These are phyloP conservation scores for Myxozyma monticola DNA, from an alignment of 805 yeast genomes.

Conservation along the genomic window DNA sequence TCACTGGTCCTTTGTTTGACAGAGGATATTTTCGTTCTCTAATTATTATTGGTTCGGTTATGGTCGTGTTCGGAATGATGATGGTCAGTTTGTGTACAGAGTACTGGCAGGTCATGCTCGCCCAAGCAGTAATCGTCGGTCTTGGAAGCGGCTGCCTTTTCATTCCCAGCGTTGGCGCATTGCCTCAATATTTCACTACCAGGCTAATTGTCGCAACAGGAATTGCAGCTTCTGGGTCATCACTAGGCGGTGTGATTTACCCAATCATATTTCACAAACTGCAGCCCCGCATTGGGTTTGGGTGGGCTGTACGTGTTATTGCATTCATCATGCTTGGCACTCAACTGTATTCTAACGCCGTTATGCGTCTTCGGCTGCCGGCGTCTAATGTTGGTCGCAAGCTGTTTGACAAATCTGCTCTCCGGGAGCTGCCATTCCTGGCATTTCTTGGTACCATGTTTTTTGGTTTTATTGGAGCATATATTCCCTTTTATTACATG, in stretches of 20 bases:
- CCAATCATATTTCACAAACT: conserved; percentile 49
- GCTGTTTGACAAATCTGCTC: conserved; percentile 28
- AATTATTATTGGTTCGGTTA: conserved; percentile 30
- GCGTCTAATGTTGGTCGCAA: conserved; percentile 9
- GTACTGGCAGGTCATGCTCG: conserved; percentile 53
- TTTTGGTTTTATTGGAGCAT: conserved; percentile 38
- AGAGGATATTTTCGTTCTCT: conserved; percentile 33
- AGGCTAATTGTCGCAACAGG: conserved; percentile 50
- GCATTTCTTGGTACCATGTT: conserved; percentile 31
- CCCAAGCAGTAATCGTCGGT: conserved; percentile 54
- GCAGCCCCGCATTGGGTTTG: conserved; percentile 49
- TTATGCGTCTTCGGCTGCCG: conserved; percentile 34
- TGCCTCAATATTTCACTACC: conserved; percentile 48
- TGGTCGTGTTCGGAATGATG: conserved; percentile 37
- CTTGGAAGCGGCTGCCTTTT: conserved; percentile 47
- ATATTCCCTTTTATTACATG: conserved; percentile 38
- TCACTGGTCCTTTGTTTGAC: conserved; percentile 38
- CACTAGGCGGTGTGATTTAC: conserved; percentile 52
- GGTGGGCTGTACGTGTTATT: conserved; percentile 53
- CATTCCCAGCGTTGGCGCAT: conserved; percentile 46
- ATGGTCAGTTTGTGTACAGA: conserved; percentile 41
- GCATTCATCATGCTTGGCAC: conserved; percentile 47
- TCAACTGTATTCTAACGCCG: conserved; percentile 26
- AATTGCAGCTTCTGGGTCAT: conserved; percentile 51
- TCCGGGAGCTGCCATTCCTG: conserved; percentile 35